A percentile compares a stretch with the other conserved stretches of the same genome.
Conservation (phyloP, 2,329 filamentous ascomycete genomes). For the Byssochlamys sp. region DNA sequence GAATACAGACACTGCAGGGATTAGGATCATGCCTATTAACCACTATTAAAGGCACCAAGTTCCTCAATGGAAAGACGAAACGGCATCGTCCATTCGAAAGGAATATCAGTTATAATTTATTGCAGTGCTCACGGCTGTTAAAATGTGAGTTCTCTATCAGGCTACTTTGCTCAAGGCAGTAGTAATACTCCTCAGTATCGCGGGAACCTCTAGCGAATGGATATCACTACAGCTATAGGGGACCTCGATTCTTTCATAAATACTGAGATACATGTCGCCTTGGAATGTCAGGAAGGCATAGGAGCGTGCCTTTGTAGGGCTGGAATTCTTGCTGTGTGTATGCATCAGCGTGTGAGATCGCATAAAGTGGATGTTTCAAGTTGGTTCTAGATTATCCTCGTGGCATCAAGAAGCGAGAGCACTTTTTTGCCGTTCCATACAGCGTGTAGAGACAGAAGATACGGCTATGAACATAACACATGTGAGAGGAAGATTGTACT, state of each 20-base stretch:
- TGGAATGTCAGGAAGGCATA: neutral
- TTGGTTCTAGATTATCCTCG: too few relatives aligned
- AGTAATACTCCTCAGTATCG: neutral
- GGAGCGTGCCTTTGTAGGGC: too few relatives aligned
- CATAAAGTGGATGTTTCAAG: too few relatives aligned
- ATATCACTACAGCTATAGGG: neutral
- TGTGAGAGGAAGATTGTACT: too few relatives aligned
- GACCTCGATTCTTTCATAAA: neutral
- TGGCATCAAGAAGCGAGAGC: too few relatives aligned
- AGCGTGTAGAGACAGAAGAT: too few relatives aligned
- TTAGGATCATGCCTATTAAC: neutral
- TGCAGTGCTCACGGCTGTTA: neutral
- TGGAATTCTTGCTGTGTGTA: too few relatives aligned
- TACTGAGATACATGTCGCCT: neutral
- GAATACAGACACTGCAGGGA: neutral
- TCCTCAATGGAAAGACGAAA: neutral
- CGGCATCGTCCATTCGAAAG: neutral
- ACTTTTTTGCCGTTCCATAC: too few relatives aligned
- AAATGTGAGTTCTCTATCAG: neutral
- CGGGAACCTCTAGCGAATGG: neutral
- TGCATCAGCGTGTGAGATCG: too few relatives aligned
- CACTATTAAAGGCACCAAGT: neutral
- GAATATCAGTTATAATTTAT: neutral
- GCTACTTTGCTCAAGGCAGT: neutral
- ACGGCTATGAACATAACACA: too few relatives aligned